Conservation (phyloP, 139 green algal genomes). For the Auxenochlorella pyrenoidosa region DNA sequence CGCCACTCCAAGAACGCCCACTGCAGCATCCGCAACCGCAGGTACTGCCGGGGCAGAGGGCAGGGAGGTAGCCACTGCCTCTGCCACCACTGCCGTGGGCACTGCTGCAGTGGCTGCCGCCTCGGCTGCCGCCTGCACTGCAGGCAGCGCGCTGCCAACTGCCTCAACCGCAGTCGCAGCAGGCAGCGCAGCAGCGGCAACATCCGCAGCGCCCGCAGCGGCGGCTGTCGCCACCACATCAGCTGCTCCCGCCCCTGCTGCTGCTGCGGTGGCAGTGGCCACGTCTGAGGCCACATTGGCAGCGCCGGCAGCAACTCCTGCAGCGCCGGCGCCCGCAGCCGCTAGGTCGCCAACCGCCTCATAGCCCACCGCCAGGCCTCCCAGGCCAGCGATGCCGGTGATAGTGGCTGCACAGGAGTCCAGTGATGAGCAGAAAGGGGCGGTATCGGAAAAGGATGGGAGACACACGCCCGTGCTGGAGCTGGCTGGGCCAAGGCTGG, state of each 20-base stretch:
- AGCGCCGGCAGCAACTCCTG: background rate
- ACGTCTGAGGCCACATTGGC: conserved; percentile 1
- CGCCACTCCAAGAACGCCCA: conserved; percentile 1
- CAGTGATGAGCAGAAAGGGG: background rate
- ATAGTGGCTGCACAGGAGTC: background rate
- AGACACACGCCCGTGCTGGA: no score
- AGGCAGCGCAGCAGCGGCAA: background rate
- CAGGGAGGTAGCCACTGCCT: background rate
- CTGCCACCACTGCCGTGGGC: background rate
- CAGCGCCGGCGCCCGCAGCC: background rate
- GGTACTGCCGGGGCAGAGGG: background rate
- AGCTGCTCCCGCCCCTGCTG: background rate
- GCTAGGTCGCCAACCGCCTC: background rate
- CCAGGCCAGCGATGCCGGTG: background rate
- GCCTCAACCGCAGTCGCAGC: conserved; percentile 10
- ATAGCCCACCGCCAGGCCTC: background rate
- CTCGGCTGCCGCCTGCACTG: conserved; percentile 6
- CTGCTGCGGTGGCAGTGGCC: background rate
- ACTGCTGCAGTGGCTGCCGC: background rate
- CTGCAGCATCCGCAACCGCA: conserved; percentile 12
- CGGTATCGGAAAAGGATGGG: background rate
- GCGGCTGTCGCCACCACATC: background rate
- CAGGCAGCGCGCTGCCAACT: background rate
- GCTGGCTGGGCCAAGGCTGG: background rate
- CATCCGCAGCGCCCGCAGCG: background rate